Percentiles rank a stretch among this genome's conserved stretches.
Evolutionary conservation across 129 eudicot genomes (phyloP).

Genomic region (Escallonia rubra): DNA sequence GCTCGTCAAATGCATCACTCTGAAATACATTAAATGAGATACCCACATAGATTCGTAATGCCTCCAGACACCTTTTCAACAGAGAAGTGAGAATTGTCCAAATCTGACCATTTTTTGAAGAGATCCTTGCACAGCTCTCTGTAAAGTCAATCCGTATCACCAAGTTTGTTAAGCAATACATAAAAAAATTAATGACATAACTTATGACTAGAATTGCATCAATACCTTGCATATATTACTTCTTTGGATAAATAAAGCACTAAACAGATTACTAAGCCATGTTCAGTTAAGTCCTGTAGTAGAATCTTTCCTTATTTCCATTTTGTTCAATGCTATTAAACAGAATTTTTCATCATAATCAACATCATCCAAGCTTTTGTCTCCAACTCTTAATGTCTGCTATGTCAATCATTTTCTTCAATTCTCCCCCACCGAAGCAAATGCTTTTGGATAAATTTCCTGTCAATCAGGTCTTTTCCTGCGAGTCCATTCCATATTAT

Average conservation of each 20-base stretch:
- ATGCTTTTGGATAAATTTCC: too few species aligned
- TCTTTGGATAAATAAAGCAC: neutral
- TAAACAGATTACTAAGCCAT: neutral
- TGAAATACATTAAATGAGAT: conserved; percentile 5
- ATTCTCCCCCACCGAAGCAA: too few species aligned
- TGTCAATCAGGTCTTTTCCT: too few species aligned
- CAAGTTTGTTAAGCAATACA: neutral
- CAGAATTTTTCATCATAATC: too few species aligned
- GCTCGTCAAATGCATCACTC: too few species aligned
- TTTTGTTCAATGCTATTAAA: neutral
- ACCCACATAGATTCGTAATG: conserved; percentile 87
- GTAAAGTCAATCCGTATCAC: conserved; percentile 17
- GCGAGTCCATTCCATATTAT: too few species aligned
- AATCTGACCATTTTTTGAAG: conserved; percentile 71
- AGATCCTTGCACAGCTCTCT: conserved; percentile 83
- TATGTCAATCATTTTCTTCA: too few species aligned
- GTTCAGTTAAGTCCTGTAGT: neutral
- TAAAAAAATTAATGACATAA: neutral
- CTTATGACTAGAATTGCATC: too few species aligned
- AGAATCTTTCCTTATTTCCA: neutral
- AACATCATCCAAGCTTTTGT: too few species aligned
- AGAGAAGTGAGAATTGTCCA: conserved; percentile 65
- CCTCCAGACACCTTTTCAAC: conserved; percentile 91
- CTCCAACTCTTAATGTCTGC: too few species aligned
- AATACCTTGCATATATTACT: neutral